A percentile compares a stretch with the other conserved stretches of the same genome.
Conservation (phyloP, 305 asterid species). For the Euphrasia arctica region DNA sequence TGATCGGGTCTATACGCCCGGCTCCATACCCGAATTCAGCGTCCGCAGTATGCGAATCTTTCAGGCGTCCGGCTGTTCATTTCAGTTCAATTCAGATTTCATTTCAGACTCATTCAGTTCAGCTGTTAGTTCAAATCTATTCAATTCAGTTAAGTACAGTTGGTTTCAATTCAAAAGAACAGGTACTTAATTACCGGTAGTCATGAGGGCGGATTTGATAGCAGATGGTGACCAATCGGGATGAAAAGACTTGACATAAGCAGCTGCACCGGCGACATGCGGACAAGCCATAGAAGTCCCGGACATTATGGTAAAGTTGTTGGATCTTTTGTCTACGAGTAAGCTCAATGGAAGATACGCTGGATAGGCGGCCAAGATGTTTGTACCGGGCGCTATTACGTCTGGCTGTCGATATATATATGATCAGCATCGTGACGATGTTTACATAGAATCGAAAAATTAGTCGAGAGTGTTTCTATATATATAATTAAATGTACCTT, state of each 20-base stretch:
- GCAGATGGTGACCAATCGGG: conserved; percentile 42
- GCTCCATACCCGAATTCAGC: conserved; percentile 30
- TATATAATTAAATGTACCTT: not conserved
- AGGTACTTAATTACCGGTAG: conserved; percentile 26
- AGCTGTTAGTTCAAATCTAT: too few relatives aligned
- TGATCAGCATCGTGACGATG: not conserved
- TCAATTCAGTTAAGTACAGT: too few relatives aligned
- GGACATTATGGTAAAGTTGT: conserved; percentile 25
- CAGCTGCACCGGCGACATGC: conserved; percentile 40
- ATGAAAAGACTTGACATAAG: conserved; percentile 37
- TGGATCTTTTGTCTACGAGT: conserved; percentile 1
- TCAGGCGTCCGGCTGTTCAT: too few relatives aligned
- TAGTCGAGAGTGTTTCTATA: too few relatives aligned
- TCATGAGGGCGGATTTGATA: conserved; percentile 42
- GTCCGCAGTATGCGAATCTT: not conserved
- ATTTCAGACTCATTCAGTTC: too few relatives aligned
- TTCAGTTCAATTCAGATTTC: not conserved
- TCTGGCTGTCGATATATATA: conserved; percentile 7
- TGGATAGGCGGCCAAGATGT: conserved; percentile 13
- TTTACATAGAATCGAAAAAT: not conserved
- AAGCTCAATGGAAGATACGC: not conserved
- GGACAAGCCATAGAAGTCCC: conserved; percentile 52
- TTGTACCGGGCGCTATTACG: conserved; percentile 2
- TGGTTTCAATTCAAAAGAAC: too few relatives aligned
- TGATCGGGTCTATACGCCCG: conserved; percentile 32